Conservation (phyloP, 345 rosid species). For the Brassica rapa region DNA sequence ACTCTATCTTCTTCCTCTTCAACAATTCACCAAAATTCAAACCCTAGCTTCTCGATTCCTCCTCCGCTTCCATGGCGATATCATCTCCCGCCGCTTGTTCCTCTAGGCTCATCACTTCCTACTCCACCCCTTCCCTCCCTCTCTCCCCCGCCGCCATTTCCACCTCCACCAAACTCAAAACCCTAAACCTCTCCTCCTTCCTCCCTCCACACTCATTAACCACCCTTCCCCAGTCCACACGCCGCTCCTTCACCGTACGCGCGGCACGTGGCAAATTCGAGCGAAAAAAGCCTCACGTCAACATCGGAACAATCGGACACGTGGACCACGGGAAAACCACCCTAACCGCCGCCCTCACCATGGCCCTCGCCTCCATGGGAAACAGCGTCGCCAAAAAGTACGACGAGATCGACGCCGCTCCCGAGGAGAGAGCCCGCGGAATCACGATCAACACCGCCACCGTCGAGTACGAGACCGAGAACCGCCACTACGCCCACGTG, state of each 20-base stretch:
- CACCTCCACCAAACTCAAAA: not conserved
- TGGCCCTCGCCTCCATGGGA: not conserved
- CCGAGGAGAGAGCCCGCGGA: not conserved
- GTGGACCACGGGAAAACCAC: not conserved
- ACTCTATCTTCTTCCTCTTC: not conserved
- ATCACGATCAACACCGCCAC: not conserved
- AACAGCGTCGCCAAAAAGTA: not conserved
- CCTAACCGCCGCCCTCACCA: not conserved
- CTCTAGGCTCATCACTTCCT: not conserved
- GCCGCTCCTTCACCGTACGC: not conserved
- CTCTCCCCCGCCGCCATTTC: not conserved
- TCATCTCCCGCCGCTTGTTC: not conserved
- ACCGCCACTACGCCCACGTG: not conserved
- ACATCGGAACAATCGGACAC: conserved; percentile 1
- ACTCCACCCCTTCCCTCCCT: not conserved
- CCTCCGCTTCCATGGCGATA: not conserved
- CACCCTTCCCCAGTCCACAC: not conserved
- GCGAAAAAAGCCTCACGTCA: not conserved
- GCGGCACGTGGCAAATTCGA: not conserved
- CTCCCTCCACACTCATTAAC: not conserved
- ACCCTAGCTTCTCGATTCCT: not conserved
- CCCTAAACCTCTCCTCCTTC: conserved; percentile 1
- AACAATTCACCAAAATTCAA: not conserved
- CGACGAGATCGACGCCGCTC: not conserved
- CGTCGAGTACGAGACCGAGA: not conserved